Evolutionary conservation across 148 eudicot genomes (phyloP).

Genomic region (Dianthus caryophyllus): DNA sequence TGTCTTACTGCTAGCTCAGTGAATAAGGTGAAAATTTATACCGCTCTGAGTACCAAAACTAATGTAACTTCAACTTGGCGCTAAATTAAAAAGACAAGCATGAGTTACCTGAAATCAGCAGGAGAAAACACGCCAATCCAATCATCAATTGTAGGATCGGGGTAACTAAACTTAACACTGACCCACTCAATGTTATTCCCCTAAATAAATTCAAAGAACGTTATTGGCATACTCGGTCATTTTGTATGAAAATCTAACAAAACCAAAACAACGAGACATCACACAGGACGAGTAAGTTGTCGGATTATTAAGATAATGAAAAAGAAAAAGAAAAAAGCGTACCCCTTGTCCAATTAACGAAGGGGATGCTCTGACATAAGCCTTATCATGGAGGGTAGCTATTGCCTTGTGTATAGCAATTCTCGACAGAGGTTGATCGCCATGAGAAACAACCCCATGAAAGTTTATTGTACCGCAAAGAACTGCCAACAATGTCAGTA

Average conservation of each 20-base stretch:
- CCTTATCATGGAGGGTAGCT: slow-evolving; percentile 41
- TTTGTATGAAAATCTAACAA: background rate
- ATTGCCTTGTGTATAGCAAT: slow-evolving; percentile 53
- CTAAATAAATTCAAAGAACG: slow-evolving; percentile 4
- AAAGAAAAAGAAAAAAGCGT: too few relatives aligned
- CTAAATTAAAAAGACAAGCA: background rate
- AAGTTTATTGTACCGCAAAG: slow-evolving; percentile 31
- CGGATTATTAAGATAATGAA: background rate
- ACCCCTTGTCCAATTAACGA: slow-evolving; percentile 61
- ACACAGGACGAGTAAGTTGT: background rate
- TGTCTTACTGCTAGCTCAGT: background rate
- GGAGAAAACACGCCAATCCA: slow-evolving; percentile 98
- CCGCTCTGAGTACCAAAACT: background rate
- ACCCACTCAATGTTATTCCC: slow-evolving; percentile 50
- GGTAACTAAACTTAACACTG: slow-evolving; percentile 42
- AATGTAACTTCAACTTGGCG: background rate
- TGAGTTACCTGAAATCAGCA: slow-evolving; percentile 64
- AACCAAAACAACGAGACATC: background rate
- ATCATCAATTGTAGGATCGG: slow-evolving; percentile 60
- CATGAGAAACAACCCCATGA: slow-evolving; percentile 42
- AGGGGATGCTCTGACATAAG: slow-evolving; percentile 67
- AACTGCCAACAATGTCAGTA: slow-evolving; percentile 31
- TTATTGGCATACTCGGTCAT: slow-evolving; percentile 1
- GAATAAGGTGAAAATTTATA: background rate
- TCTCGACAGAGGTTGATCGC: slow-evolving; percentile 67